Percentiles rank a stretch among this genome's conserved stretches.
Evolutionary conservation across 768 basidiomycete species (phyloP).

Genomic region (Leccinum subgranulosum): DNA sequence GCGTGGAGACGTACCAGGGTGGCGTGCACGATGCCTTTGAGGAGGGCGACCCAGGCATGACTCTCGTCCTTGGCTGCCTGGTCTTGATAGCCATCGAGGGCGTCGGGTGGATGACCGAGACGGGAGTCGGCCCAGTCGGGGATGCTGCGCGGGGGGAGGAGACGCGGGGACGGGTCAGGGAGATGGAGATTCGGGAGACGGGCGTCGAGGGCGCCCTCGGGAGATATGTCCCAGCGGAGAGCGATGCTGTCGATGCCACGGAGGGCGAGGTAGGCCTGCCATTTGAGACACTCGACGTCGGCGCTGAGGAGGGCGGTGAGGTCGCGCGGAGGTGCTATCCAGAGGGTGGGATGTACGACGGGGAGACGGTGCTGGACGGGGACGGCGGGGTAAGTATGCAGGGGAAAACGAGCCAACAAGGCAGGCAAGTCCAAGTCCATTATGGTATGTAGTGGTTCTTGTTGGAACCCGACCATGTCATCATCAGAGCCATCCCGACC

Average conservation of each 20-base stretch:
- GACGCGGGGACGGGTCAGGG: slow-evolving; percentile 42
- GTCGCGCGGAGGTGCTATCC: slow-evolving; percentile 55
- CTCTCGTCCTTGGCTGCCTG: slow-evolving; percentile 65
- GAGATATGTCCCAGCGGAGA: slow-evolving; percentile 65
- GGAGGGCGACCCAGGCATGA: slow-evolving; percentile 76
- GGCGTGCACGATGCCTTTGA: slow-evolving; percentile 75
- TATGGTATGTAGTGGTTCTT: slow-evolving; percentile 8
- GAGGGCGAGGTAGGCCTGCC: slow-evolving; percentile 76
- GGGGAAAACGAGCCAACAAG: slow-evolving; percentile 59
- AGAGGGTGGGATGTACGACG: slow-evolving; percentile 48
- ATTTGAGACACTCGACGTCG: slow-evolving; percentile 86
- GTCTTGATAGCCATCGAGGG: slow-evolving; percentile 67
- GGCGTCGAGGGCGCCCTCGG: slow-evolving; percentile 66
- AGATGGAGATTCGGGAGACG: slow-evolving; percentile 71
- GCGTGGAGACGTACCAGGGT: slow-evolving; percentile 52
- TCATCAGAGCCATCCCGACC: slow-evolving; percentile 52
- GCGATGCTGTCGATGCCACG: slow-evolving; percentile 49
- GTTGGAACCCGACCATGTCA: slow-evolving; percentile 2
- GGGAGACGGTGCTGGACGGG: slow-evolving; percentile 23
- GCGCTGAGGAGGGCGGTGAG: slow-evolving; percentile 47
- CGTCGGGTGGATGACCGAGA: slow-evolving; percentile 38
- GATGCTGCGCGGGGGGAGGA: slow-evolving; percentile 66
- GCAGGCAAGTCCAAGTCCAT: slow-evolving; percentile 43
- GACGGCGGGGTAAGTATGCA: slow-evolving; percentile 49
- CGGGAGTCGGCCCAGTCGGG: slow-evolving; percentile 69